Percentiles rank a stretch among this genome's conserved stretches.
These are phyloP conservation scores for Ceratocystis huliohia DNA, from an alignment of 2,329 filamentous ascomycete species.

Conservation along the genomic window DNA sequence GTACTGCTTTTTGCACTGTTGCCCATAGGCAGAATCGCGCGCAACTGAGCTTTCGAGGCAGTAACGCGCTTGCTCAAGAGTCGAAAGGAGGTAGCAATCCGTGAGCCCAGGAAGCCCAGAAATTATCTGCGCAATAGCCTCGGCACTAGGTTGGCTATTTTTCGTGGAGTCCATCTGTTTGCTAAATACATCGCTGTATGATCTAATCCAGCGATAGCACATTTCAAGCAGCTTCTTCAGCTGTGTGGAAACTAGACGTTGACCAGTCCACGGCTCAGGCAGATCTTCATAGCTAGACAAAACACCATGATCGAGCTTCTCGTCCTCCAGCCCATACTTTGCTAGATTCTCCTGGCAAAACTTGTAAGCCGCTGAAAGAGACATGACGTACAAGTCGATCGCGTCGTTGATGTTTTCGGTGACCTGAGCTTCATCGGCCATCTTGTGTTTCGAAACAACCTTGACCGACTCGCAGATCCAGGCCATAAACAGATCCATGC, in stretches of 20 bases:
- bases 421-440: conserved; percentile 42
- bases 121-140: conserved; percentile 35
- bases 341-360: conserved; percentile 60
- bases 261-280: conserved; percentile 77
- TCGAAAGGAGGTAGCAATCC: conserved; percentile 42
- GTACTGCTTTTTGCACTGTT: conserved; percentile 38
- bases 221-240: conserved; percentile 47
- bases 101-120: conserved; percentile 39
- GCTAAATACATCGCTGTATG: conserved; percentile 29
- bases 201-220: conserved; percentile 42
- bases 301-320: conserved; percentile 53
- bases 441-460: conserved; percentile 51
- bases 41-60: conserved; percentile 35
- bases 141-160: conserved; percentile 29
- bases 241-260: conserved; percentile 48
- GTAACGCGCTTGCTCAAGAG: conserved; percentile 43
- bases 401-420: conserved; percentile 56
- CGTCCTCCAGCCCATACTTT: conserved; percentile 59
- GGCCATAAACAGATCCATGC: conserved; percentile 60
- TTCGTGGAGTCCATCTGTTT: conserved; percentile 27
- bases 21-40: conserved; percentile 32
- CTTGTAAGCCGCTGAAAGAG: conserved; percentile 52
- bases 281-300: conserved; percentile 53
- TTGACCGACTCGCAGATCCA: conserved; percentile 70
- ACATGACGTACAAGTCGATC: conserved; percentile 38